A percentile compares a stretch with the other conserved stretches of the same genome.
Evolutionary conservation across 306 rosid species (phyloP).

Genomic region (Pyrus bretschneideri): DNA sequence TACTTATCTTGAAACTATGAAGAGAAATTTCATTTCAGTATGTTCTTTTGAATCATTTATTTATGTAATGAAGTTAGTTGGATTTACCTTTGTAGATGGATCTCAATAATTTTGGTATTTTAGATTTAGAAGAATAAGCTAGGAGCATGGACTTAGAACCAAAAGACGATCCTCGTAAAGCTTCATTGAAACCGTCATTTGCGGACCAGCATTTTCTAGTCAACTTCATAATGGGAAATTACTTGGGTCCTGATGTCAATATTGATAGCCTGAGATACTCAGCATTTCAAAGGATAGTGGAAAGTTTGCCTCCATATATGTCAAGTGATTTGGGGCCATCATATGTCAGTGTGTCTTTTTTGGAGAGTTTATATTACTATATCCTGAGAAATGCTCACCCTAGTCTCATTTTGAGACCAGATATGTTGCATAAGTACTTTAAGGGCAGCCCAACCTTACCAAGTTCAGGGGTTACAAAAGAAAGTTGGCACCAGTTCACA

Average conservation of each 20-base stretch:
- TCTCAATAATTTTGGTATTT: background rate
- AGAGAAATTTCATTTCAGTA: background rate
- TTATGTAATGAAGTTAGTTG: background rate
- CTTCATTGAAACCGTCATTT: conserved; percentile 9
- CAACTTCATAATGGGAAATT: conserved; percentile 43
- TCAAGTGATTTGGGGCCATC: conserved; percentile 52
- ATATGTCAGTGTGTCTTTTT: conserved; percentile 41
- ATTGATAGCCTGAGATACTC: conserved; percentile 35
- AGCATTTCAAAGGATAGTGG: conserved; percentile 29
- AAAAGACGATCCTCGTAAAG: conserved; percentile 9
- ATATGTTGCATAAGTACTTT: conserved; percentile 45
- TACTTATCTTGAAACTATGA: background rate
- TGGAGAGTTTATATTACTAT: conserved; percentile 57
- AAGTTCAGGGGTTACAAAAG: conserved; percentile 12
- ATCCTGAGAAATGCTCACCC: conserved; percentile 35
- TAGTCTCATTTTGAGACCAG: conserved; percentile 22
- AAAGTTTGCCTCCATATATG: conserved; percentile 29
- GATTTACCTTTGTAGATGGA: conserved; percentile 8
- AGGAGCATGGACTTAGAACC: conserved; percentile 39
- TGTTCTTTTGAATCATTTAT: background rate
- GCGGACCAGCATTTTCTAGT: conserved; percentile 40
- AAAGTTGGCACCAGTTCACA: conserved; percentile 40
- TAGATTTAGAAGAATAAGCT: background rate
- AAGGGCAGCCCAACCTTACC: conserved; percentile 38
- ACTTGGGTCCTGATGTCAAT: conserved; percentile 67